phyloP scores from a whole-genome alignment of 2,329 filamentous ascomycete genomes.

The Pleurostoma richardsiae region DNA sequence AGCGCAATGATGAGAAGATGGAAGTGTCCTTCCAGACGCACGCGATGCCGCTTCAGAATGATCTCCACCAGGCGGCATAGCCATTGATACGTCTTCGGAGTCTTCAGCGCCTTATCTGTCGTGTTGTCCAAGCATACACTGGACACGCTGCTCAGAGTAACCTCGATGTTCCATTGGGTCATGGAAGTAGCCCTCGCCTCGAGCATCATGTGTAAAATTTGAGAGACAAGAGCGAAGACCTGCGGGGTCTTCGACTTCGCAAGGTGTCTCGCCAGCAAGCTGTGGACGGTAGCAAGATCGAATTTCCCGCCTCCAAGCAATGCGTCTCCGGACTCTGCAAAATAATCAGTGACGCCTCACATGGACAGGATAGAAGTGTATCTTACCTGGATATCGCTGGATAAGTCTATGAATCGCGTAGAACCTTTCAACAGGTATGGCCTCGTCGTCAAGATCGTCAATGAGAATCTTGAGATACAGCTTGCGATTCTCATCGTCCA shows the following conservation, averaged over 20 bases:
- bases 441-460: too few relatives aligned
- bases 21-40: conserved; percentile 57
- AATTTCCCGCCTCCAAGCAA: conserved; percentile 14
- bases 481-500: too few relatives aligned
- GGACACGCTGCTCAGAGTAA: conserved; percentile 40
- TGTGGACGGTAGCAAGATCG: conserved; percentile 35
- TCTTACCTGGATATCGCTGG: neutral
- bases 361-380: too few relatives aligned
- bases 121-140: conserved; percentile 23
- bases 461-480: too few relatives aligned
- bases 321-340: too few relatives aligned
- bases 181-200: conserved; percentile 45
- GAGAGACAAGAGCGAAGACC: conserved; percentile 31
- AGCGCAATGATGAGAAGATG: conserved; percentile 51
- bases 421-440: neutral
- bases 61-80: conserved; percentile 50
- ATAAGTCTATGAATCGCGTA: conserved; percentile 4
- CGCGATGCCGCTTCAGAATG: conserved; percentile 54
- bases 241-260: conserved; percentile 17
- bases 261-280: conserved; percentile 29
- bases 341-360: too few relatives aligned
- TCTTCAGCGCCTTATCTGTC: conserved; percentile 16
- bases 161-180: conserved; percentile 54
- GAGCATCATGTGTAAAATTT: conserved; percentile 38
- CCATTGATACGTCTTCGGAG: conserved; percentile 34